Evolutionary conservation across 139 green algal genomes (phyloP).

Genomic region (Micractinium conductrix): DNA sequence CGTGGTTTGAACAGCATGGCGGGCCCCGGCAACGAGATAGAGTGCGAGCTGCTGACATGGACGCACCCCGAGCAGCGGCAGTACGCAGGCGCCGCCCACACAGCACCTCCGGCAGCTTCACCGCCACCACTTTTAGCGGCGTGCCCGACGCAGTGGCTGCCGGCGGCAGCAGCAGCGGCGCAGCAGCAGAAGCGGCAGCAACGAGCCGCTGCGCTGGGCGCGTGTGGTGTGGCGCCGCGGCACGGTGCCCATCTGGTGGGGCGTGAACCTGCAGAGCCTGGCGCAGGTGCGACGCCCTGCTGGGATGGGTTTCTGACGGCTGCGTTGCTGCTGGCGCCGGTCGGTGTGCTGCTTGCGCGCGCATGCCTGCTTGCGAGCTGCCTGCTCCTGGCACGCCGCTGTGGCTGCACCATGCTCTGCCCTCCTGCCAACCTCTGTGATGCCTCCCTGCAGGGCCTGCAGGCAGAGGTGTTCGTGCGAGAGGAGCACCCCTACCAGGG

Average conservation of each 20-base stretch:
- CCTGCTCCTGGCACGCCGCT: too few species aligned
- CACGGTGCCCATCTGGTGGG: constrained; percentile 84
- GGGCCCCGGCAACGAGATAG: constrained; percentile 96
- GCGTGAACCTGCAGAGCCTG: constrained; percentile 63
- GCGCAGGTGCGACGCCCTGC: neutral
- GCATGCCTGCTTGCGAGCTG: neutral
- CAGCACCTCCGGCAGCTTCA: neutral
- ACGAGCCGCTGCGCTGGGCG: constrained; percentile 60
- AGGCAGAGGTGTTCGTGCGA: constrained; percentile 82
- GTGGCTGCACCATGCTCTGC: neutral
- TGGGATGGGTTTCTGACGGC: neutral
- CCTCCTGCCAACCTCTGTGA: too few species aligned
- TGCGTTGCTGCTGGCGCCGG: neutral
- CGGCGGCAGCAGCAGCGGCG: neutral
- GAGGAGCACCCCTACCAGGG: constrained; percentile 82
- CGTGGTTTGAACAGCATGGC: constrained; percentile 89
- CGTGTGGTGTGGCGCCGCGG: constrained; percentile 86
- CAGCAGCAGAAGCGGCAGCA: neutral
- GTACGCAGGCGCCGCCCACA: neutral
- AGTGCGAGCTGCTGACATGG: constrained; percentile 95
- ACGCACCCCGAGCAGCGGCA: constrained; percentile 14
- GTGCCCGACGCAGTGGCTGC: neutral
- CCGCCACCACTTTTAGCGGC: neutral
- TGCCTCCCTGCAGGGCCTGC: constrained; percentile 42
- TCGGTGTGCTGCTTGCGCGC: neutral